Base-by-base conservation (phyloP, 163 green algal species). In the Chlorella variabilis region DNA sequence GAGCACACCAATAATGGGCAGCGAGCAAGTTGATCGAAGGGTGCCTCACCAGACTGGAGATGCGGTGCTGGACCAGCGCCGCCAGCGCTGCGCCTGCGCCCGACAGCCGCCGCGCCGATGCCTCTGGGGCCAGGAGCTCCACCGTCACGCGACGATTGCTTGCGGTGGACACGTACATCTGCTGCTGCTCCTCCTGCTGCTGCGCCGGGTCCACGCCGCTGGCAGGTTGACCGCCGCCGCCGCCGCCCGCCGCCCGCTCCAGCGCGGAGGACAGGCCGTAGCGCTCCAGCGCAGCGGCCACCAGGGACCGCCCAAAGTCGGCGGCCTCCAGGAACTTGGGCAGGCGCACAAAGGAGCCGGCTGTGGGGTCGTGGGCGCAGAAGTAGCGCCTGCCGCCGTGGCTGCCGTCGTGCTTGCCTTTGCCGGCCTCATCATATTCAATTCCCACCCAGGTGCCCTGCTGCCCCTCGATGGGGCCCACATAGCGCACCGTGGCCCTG, bases 331-430 rank as follows among this genome's bases (percentile, higher is more conserved):
- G 5, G 3, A 97, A 85, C 85, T 95, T 97, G 25, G 90, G 77
- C 39, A 91, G 34, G 1, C 91, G 87, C 3, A 98, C 86, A 51
- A 98, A 95, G 0, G 89, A 95, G 1, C 87, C 93, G 0, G 85
- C 78, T 2, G 69, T 86, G 4, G 73, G 36, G 25, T 38, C 38
- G n/a, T 31, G 33, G 0, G 17, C 11, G 70, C 88, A 94, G 0
- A 99, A 99, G 73, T 98, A 99, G 18, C 85, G 73, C 2, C 83
- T 74, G 4, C 94, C 94, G 8, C 78, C 87, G 23, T 89, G 83
- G 25, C 54, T 79, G 18, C 96, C 96, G 85, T 98, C 90, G 78
- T 99, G 95, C 86, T 97, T 98, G 33, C 96, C 95, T 2, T 93
- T 81, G 33, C 61, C 81, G 9, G 76, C 66, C 62, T 99, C 93